Base-by-base conservation (phyloP, 495 filamentous ascomycete genomes). In the Xylaria acuta region DNA sequence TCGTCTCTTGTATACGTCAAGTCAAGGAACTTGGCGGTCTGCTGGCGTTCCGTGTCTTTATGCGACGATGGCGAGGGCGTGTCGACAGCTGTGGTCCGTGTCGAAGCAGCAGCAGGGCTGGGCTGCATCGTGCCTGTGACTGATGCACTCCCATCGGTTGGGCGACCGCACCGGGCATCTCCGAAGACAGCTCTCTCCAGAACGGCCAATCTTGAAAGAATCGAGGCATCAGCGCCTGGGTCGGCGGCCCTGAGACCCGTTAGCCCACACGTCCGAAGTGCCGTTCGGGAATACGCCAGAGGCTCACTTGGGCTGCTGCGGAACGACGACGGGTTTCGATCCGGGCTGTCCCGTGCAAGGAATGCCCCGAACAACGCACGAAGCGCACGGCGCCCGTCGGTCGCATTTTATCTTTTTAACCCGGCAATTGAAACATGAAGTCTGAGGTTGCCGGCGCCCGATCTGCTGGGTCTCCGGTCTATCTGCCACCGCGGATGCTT, bases 341-440 rank as follows among this genome's bases (percentile, higher is more conserved):
- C 3, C 43, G 9, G 38, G 30, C 8, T 67, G 72, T 14, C 72
- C 69, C 18, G 73, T 49, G n/a, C 76, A 77, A 11, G 66, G 38
- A 32, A 70, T 32, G 1, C 64, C 51, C 0, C 77, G 77, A 0
- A 72, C 34, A 9, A 62, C 65, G 41, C 77, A 79, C 20, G 66
- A 75, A 2, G 41, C 75, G 69, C 85, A 87, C 7, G 84, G 85
- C 45, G 73, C 63, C 22, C 72, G 72, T 25, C 81, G 79, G 72
- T 86, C 85, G 72, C 84, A 87, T 64, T 82, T 82, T 36, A 86
- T 76, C 73, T 87, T 87, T 56, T 81, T 80, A 8, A 66, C 76
- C 11, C 84, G 82, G 67, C 84, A 86, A 67, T 83, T 80, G 60
- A 81, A 77, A 74, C 84, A 87, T 0, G 84, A 82, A 5, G 79